These are phyloP conservation scores for Ilyonectria destructans DNA, from an alignment of 2,329 filamentous ascomycete genomes.

Conservation along the genomic window DNA sequence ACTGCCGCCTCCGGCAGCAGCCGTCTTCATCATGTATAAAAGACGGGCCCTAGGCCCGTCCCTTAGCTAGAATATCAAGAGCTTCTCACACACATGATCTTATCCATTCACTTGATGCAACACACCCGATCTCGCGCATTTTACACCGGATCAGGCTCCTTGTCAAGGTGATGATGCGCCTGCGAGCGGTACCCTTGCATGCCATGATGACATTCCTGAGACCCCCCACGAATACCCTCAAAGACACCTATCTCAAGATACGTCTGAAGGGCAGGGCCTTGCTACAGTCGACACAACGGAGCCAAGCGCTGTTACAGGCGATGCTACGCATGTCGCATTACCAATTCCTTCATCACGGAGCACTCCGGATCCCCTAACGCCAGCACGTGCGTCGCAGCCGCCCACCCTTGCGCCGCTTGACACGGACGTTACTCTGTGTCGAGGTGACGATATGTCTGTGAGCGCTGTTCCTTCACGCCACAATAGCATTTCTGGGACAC, in stretches of 20 bases:
- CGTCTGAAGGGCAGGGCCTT: background rate
- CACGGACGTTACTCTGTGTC: background rate
- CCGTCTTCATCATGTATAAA: too few species aligned
- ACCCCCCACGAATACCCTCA: background rate
- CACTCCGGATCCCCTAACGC: background rate
- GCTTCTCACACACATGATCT: too few species aligned
- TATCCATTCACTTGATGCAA: too few species aligned
- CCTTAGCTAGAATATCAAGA: too few species aligned
- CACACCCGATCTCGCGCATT: background rate
- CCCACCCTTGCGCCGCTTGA: background rate
- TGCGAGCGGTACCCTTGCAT: background rate
- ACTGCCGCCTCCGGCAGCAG: too few species aligned
- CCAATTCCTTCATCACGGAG: background rate
- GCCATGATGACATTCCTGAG: background rate
- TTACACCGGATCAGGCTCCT: constrained; percentile 2
- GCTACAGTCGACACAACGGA: background rate
- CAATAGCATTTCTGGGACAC: background rate
- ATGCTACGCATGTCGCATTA: background rate
- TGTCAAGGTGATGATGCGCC: background rate
- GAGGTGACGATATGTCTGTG: constrained; percentile 3
- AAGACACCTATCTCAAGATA: background rate
- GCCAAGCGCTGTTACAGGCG: background rate
- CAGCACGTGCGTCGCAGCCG: background rate
- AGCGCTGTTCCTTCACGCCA: background rate
- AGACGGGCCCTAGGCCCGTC: too few species aligned